Conservation (phyloP, 2,329 filamentous ascomycete genomes). For the Aspergillus phoenicis region DNA sequence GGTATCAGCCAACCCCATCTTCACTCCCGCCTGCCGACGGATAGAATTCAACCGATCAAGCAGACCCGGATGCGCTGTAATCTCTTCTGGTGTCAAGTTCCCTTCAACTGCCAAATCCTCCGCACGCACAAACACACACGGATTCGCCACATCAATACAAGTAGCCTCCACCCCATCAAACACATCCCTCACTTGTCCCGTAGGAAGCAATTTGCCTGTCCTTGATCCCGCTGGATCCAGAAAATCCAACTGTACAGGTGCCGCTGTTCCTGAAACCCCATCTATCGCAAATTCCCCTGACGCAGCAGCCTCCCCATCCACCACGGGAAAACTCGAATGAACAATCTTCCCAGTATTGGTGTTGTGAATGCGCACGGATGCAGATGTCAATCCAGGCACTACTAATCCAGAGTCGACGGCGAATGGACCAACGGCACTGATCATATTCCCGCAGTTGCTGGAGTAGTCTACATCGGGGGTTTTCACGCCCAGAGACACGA, state of each 20-base stretch:
- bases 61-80: constrained; percentile 52
- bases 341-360: constrained; percentile 72
- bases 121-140: constrained; percentile 63
- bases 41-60: constrained; percentile 58
- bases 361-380: constrained; percentile 63
- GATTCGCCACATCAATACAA: constrained; percentile 66
- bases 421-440: constrained; percentile 66
- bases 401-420: constrained; percentile 52
- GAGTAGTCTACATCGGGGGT: constrained; percentile 64
- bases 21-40: constrained; percentile 57
- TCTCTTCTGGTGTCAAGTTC: constrained; percentile 55
- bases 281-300: constrained; percentile 63
- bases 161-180: constrained; percentile 57
- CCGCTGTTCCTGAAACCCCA: constrained; percentile 62
- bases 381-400: background rate
- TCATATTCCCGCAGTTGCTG: constrained; percentile 76
- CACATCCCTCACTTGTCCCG: constrained; percentile 57
- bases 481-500: constrained; percentile 68
- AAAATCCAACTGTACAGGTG: constrained; percentile 63
- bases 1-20: constrained; percentile 61
- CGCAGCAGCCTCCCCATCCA: constrained; percentile 51
- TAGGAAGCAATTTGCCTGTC: constrained; percentile 64
- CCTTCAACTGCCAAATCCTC: constrained; percentile 49
- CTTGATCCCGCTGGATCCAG: constrained; percentile 64
- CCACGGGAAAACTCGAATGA: constrained; percentile 58